Evolutionary conservation across 225 moss, liverwort and hornwort species (phyloP).

Genomic region (Takakia lepidozioides): DNA sequence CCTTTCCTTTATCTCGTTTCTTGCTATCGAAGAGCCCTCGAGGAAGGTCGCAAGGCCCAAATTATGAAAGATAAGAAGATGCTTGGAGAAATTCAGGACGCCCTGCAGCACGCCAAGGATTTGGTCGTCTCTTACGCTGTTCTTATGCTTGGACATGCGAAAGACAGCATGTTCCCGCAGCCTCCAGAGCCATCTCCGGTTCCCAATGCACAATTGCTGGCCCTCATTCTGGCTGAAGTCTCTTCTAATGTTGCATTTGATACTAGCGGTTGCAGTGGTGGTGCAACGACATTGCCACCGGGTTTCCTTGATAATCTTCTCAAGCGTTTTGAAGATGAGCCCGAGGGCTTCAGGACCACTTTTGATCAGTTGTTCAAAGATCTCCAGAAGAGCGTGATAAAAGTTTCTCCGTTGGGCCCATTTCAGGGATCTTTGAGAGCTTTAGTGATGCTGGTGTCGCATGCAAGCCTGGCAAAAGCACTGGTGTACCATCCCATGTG

Average conservation of each 20-base stretch:
- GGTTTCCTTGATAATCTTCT: constrained; percentile 75
- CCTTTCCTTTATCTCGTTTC: constrained; percentile 80
- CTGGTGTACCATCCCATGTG: constrained; percentile 79
- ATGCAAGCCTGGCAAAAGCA: constrained; percentile 56
- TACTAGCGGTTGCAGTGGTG: constrained; percentile 24
- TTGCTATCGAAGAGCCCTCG: constrained; percentile 70
- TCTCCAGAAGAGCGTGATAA: constrained; percentile 58
- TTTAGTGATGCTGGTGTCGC: constrained; percentile 52
- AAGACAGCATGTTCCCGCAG: constrained; percentile 73
- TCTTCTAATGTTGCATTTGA: constrained; percentile 59
- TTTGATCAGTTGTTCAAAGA: constrained; percentile 66
- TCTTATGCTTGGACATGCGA: constrained; percentile 67
- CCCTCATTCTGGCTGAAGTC: constrained; percentile 61
- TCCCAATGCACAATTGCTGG: constrained; percentile 48
- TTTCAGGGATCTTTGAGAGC: constrained; percentile 77
- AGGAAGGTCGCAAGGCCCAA: constrained; percentile 70
- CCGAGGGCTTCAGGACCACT: constrained; percentile 51
- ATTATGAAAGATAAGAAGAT: constrained; percentile 73
- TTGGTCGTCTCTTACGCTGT: constrained; percentile 74
- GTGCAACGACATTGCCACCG: constrained; percentile 53
- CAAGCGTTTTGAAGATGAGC: constrained; percentile 79
- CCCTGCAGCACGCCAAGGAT: constrained; percentile 79
- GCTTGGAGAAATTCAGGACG: constrained; percentile 64
- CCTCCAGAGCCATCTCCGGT: constrained; percentile 25
- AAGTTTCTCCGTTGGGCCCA: constrained; percentile 73